Conservation (phyloP, 345 rosid genomes). For the Populus alba region DNA sequence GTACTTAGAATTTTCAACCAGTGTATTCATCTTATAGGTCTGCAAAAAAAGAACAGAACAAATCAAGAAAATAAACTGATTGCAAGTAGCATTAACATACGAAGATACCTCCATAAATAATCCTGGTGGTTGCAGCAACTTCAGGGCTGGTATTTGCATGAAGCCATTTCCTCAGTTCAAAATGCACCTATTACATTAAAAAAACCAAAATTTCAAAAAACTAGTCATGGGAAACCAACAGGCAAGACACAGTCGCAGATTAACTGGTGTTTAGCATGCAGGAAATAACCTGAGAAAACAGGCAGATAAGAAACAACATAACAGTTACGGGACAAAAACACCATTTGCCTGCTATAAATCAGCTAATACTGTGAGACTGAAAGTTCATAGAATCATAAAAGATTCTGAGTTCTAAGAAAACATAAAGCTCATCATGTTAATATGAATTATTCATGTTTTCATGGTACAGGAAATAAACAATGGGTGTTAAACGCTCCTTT, state of each 20-base stretch:
- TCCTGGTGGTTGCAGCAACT: constrained; percentile 70
- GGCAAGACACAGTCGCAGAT: background rate
- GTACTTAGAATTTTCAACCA: background rate
- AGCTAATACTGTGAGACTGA: background rate
- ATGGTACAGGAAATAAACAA: background rate
- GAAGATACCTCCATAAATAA: constrained; percentile 83
- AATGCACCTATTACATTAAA: constrained; percentile 58
- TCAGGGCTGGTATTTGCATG: constrained; percentile 56
- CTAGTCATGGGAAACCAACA: background rate
- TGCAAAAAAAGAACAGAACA: background rate
- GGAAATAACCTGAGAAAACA: background rate
- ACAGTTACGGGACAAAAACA: background rate
- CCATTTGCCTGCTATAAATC: background rate
- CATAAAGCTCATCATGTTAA: background rate
- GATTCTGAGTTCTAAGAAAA: background rate
- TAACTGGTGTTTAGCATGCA: background rate
- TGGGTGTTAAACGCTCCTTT: background rate
- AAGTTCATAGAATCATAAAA: background rate
- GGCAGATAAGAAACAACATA: background rate
- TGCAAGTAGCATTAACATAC: background rate
- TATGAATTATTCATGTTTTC: background rate
- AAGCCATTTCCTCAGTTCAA: constrained; percentile 87
- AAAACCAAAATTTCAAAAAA: background rate
- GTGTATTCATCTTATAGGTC: background rate
- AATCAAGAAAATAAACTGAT: background rate